Percentiles rank a stretch among this genome's conserved stretches.
phyloP scores from a whole-genome alignment of 495 filamentous ascomycete species.

The Penicillium lagena region DNA sequence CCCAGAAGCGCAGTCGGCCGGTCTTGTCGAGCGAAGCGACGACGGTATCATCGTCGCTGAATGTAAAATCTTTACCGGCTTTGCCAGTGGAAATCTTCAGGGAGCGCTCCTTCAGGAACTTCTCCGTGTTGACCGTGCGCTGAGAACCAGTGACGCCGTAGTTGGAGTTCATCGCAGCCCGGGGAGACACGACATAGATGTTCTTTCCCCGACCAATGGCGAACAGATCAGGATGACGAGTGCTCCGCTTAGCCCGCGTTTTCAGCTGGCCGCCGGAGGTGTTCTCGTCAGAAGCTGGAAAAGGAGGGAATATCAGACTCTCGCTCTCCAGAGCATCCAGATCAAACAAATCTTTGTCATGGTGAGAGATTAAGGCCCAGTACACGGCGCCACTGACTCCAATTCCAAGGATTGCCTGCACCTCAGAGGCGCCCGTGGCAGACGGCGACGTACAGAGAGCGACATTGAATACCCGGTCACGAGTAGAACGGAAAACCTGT shows the following conservation, averaged over 20 bases:
- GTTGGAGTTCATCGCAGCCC: slow-evolving; percentile 61
- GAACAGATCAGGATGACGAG: slow-evolving; percentile 84
- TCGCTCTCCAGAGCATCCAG: slow-evolving; percentile 65
- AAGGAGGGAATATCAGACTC: slow-evolving; percentile 76
- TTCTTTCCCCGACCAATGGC: slow-evolving; percentile 92
- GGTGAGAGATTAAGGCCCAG: slow-evolving; percentile 71
- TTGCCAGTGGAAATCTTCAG: slow-evolving; percentile 94
- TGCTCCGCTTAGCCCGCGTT: slow-evolving; percentile 85
- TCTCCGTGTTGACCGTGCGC: slow-evolving; percentile 73
- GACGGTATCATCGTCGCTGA: slow-evolving; percentile 90
- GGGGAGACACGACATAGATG: slow-evolving; percentile 84
- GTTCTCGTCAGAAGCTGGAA: slow-evolving; percentile 67
- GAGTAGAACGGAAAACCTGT: slow-evolving; percentile 78
- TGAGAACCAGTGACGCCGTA: slow-evolving; percentile 67
- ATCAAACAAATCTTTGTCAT: slow-evolving; percentile 67
- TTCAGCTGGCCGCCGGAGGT: slow-evolving; percentile 86
- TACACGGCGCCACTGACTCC: slow-evolving; percentile 91
- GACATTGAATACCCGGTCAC: slow-evolving; percentile 93
- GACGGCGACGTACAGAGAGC: slow-evolving; percentile 60
- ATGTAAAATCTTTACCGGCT: slow-evolving; percentile 95
- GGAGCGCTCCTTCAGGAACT: slow-evolving; percentile 76
- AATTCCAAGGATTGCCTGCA: slow-evolving; percentile 81
- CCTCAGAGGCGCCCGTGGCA: slow-evolving; percentile 35
- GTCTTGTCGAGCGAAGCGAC: slow-evolving; percentile 96
- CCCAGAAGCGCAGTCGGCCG: slow-evolving; percentile 94